Percentiles rank a stretch among this genome's conserved stretches.
phyloP scores from a whole-genome alignment of 176 grass and related monocot species.

The barley (Hordeum vulgare) region DNA sequence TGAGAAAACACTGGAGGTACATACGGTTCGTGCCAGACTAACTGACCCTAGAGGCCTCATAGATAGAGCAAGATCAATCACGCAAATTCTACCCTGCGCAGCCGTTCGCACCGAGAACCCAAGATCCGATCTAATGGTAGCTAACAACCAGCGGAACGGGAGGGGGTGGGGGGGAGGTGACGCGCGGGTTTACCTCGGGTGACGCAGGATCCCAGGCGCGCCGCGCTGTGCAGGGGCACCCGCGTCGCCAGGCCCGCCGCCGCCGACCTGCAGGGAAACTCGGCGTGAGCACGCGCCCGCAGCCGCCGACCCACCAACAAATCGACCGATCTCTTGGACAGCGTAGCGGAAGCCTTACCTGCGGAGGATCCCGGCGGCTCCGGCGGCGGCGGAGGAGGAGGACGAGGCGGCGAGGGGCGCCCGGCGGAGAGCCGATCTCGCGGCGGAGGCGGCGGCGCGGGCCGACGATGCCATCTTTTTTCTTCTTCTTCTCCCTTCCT shows the following conservation, averaged over 20 bases:
- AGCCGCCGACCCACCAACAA: neutral
- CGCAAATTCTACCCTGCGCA: neutral
- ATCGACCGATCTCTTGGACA: neutral
- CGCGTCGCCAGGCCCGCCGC: constrained; percentile 14
- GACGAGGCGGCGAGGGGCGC: neutral
- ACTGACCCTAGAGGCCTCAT: too few relatives aligned
- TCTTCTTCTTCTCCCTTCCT: neutral
- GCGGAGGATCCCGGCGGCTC: constrained; percentile 22
- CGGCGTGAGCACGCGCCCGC: neutral
- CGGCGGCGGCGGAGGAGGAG: neutral
- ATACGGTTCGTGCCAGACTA: neutral
- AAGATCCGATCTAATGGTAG: neutral
- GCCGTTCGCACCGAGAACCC: neutral
- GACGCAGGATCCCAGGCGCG: constrained; percentile 46
- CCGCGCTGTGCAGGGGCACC: constrained; percentile 50
- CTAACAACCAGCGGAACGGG: neutral
- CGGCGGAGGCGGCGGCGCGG: constrained; percentile 16
- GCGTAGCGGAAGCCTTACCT: neutral
- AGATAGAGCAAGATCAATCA: neutral
- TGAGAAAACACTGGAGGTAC: neutral
- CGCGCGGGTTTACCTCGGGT: constrained; percentile 17
- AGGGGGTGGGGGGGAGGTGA: neutral
- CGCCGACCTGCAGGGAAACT: constrained; percentile 12
- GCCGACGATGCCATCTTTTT: constrained; percentile 16
- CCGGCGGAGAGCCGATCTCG: constrained; percentile 8